phyloP scores from a whole-genome alignment of 1,284 basidiomycete genomes.

The Neolentinus lepideus region DNA sequence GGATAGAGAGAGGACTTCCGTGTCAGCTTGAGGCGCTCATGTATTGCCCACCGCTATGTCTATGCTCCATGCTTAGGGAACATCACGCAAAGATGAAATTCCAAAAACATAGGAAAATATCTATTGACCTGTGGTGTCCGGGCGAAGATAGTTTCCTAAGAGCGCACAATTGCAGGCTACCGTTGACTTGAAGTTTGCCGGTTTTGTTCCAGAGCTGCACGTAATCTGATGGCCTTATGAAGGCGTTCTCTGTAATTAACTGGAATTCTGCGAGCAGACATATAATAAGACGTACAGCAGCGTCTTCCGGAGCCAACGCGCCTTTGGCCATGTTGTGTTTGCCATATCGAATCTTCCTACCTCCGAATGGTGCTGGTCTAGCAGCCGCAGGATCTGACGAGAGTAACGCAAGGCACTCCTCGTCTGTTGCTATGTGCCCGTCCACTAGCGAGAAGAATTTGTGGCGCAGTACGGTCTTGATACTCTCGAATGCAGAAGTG shows the following conservation, averaged over 20 bases:
- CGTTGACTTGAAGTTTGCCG: neutral
- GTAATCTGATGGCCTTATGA: constrained; percentile 44
- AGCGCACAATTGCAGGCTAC: neutral
- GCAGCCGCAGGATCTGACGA: constrained; percentile 13
- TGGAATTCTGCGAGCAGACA: neutral
- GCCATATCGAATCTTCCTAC: constrained; percentile 47
- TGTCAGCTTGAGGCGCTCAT: constrained; percentile 5
- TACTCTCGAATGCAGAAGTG: constrained; percentile 65
- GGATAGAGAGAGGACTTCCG: constrained; percentile 1
- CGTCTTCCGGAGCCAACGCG: constrained; percentile 71
- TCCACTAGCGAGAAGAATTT: constrained; percentile 84
- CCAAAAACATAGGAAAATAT: neutral
- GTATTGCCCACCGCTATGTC: constrained; percentile 11
- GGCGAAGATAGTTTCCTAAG: neutral
- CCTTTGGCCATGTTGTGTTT: constrained; percentile 86
- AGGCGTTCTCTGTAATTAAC: neutral
- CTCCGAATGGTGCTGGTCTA: constrained; percentile 32
- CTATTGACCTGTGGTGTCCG: neutral
- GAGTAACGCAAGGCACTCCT: constrained; percentile 63
- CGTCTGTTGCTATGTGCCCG: constrained; percentile 60
- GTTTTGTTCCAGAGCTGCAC: constrained; percentile 13
- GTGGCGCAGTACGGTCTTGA: constrained; percentile 78
- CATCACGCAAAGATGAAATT: constrained; percentile 8
- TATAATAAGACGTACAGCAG: constrained; percentile 45
- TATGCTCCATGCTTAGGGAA: constrained; percentile 13